Conservation (phyloP, 202 grass and related monocot genomes). For the Musa balbisiana region DNA sequence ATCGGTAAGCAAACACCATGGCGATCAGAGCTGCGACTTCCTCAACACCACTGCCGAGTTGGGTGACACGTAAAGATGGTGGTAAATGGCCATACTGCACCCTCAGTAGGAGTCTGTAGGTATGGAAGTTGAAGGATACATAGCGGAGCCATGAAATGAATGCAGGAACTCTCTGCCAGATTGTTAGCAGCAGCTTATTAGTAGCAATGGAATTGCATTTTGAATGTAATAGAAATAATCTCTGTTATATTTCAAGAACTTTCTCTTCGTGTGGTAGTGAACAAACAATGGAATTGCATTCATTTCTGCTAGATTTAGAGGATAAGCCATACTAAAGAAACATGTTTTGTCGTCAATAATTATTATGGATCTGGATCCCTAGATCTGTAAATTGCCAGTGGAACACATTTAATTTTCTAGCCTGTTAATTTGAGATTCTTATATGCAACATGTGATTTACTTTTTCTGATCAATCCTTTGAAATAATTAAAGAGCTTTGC, state of each 20-base stretch:
- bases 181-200: neutral
- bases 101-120: slow-evolving; percentile 83
- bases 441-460: too few relatives aligned
- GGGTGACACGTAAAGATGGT: slow-evolving; percentile 33
- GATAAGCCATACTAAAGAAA: too few relatives aligned
- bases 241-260: neutral
- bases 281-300: too few relatives aligned
- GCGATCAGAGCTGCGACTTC: slow-evolving; percentile 51
- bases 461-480: too few relatives aligned
- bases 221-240: neutral
- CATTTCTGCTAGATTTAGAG: too few relatives aligned
- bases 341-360: too few relatives aligned
- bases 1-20: slow-evolving; percentile 76
- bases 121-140: slow-evolving; percentile 91
- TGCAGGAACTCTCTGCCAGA: slow-evolving; percentile 72
- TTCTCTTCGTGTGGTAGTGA: too few relatives aligned
- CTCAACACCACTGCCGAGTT: slow-evolving; percentile 46
- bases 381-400: too few relatives aligned
- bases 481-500: too few relatives aligned
- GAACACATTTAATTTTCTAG: too few relatives aligned
- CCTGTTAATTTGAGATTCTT: too few relatives aligned
- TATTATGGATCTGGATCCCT: too few relatives aligned
- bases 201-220: neutral
- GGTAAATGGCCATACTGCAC: slow-evolving; percentile 66
- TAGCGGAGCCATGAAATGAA: slow-evolving; percentile 98